Evolutionary conservation across 495 filamentous ascomycete genomes (phyloP).

Genomic region (Trichocladium uniseriatum): DNA sequence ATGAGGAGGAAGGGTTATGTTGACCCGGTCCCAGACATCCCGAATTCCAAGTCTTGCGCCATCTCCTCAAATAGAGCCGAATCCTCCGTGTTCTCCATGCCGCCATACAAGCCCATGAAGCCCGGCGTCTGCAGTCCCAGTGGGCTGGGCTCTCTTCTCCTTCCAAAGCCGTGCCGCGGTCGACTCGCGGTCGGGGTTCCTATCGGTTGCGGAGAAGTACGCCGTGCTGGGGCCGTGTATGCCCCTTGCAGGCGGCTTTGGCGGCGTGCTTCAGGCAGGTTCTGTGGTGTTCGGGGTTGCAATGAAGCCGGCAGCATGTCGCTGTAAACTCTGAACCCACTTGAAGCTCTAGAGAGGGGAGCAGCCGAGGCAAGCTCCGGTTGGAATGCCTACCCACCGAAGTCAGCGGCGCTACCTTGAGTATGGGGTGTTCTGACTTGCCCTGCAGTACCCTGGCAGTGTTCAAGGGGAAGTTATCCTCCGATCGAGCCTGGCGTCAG

Average conservation of each 20-base stretch:
- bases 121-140: conserved; percentile 29
- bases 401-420: not conserved
- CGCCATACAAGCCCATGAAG: conserved; percentile 38
- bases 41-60: conserved; percentile 1
- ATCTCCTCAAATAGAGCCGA: conserved; percentile 25
- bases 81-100: conserved; percentile 39
- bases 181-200: conserved; percentile 11
- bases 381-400: not conserved
- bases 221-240: conserved; percentile 36
- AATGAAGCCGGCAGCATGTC: conserved; percentile 39
- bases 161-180: conserved; percentile 5
- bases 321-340: conserved; percentile 36
- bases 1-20: not conserved
- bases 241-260: conserved; percentile 37
- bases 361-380: not conserved
- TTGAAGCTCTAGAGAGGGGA: not conserved
- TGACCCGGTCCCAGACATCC: not conserved
- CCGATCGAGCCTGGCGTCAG: not conserved
- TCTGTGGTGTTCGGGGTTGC: conserved; percentile 48
- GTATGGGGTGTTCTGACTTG: not conserved
- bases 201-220: conserved; percentile 10
- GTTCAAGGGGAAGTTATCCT: not conserved
- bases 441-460: not conserved
- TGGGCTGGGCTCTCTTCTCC: conserved; percentile 22
- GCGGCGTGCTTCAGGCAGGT: conserved; percentile 44